Base-by-base conservation (phyloP, 1,139 yeast species). In the Saccharomyces pastorianus region DNA sequence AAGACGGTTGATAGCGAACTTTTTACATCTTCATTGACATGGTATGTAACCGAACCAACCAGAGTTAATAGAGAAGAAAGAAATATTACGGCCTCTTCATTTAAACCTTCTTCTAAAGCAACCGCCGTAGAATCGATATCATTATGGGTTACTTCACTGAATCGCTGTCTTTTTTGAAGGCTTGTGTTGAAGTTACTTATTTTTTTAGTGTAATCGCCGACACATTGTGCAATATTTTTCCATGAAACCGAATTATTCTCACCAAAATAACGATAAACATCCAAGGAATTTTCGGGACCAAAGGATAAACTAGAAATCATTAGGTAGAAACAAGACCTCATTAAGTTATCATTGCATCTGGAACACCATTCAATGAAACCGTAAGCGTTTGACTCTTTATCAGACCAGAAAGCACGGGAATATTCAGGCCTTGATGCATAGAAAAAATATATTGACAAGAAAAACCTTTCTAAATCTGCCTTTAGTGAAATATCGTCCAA, bases 301-400 rank as follows among this genome's bases (percentile, higher is more conserved):
- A 79, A 77, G 0, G 93, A 76, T 48, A 93, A 74, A 4, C 95
- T 84, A 1, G 95, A 84, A 53, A 93, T 73, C 76, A 93, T 78
- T 56, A 88, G 76, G 59, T 93, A 83, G 63, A 85, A 90, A 0
- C 96, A 80, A 0, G 98, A 85, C 51, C 89, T 81, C 74, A 91
- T 89, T 53, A 90, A 74, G 5, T 95, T 85, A 13, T 93, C 88
- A 58, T 86, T 89, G 63, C 91, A 86, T 55, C 84, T 82, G 4
- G 95, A 78, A 0, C 95, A 95, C 98, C 98, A 91, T 48, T 80
- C 80, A 51, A 91, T 75, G 62, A 93, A 91, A 0, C 96, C 97
- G 62, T 82, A 78, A 1, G 83, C 71, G 51, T 79, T 75, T 3
- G 85, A 77, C 51, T 80, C 84, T 20, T 83, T 79, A 56, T 86